These are phyloP conservation scores for Nepenthes alata DNA, from an alignment of 179 eudicot genomes.

Conservation along the genomic window DNA sequence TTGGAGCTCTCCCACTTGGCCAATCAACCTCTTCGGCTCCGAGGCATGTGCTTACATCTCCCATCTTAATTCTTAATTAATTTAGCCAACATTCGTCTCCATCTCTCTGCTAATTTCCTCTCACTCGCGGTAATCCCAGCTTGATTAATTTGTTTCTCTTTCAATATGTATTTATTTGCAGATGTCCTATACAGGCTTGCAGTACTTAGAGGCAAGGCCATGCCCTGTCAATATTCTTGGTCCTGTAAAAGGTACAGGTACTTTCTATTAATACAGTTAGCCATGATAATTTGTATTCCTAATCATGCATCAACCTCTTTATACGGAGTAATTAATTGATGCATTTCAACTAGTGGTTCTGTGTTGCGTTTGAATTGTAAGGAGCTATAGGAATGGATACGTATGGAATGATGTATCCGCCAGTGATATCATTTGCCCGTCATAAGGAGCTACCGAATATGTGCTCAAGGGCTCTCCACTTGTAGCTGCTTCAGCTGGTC, in stretches of 20 bases:
- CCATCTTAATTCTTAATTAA: too few species aligned
- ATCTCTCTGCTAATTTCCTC: too few species aligned
- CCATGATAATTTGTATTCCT: neutral
- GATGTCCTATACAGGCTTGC: constrained; percentile 64
- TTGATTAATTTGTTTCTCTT: too few species aligned
- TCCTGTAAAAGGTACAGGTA: constrained; percentile 68
- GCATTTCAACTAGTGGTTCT: neutral
- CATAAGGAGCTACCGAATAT: constrained; percentile 55
- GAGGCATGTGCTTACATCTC: too few species aligned
- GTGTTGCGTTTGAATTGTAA: constrained; percentile 1
- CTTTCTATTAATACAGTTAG: neutral
- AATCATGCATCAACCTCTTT: constrained; percentile 1
- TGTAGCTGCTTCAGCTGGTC: constrained; percentile 4
- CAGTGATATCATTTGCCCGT: constrained; percentile 54
- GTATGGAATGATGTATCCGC: constrained; percentile 89
- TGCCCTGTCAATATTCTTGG: constrained; percentile 88
- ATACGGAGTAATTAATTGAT: neutral
- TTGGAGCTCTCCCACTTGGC: too few species aligned
- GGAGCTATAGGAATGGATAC: constrained; percentile 86
- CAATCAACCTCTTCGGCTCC: too few species aligned
- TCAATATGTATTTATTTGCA: constrained; percentile 5
- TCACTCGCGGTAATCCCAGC: too few species aligned
- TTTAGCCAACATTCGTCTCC: too few species aligned
- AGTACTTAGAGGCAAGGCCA: constrained; percentile 71
- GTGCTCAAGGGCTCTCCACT: constrained; percentile 83